These are phyloP conservation scores for Pythium phragmiticola DNA, from an alignment of 352 stramenopile species.

Conservation along the genomic window DNA sequence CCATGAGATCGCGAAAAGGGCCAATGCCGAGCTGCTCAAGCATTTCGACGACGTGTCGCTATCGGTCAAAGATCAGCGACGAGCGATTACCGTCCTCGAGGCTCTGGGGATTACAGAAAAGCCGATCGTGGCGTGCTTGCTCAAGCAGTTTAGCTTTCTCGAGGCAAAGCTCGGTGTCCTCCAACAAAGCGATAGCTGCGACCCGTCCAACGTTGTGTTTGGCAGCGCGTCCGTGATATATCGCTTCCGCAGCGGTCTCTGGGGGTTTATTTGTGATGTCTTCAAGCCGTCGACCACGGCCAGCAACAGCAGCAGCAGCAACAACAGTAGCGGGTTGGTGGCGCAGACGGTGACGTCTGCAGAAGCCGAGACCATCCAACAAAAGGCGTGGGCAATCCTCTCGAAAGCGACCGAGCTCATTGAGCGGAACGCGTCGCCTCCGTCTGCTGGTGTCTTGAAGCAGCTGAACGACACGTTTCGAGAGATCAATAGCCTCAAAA, in stretches of 20 bases:
- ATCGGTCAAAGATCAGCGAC: slow-evolving; percentile 65
- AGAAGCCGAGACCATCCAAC: slow-evolving; percentile 66
- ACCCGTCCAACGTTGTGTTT: slow-evolving; percentile 43
- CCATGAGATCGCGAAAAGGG: slow-evolving; percentile 55
- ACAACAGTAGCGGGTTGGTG: slow-evolving; percentile 3
- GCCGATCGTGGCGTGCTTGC: slow-evolving; percentile 59
- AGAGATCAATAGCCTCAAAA: slow-evolving; percentile 62
- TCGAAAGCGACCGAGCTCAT: slow-evolving; percentile 50
- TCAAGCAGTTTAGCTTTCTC: slow-evolving; percentile 67
- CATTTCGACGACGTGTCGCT: slow-evolving; percentile 63
- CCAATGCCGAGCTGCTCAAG: slow-evolving; percentile 59
- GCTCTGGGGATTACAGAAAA: slow-evolving; percentile 62
- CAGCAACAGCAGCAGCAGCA: slow-evolving; percentile 24
- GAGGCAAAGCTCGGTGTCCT: slow-evolving; percentile 46
- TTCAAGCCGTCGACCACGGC: slow-evolving; percentile 43
- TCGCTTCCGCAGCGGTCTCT: slow-evolving; percentile 67
- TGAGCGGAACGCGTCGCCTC: slow-evolving; percentile 42
- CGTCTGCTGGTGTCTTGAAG: slow-evolving; percentile 39
- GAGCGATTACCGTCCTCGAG: slow-evolving; percentile 56
- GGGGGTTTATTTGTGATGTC: slow-evolving; percentile 72
- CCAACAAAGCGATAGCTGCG: slow-evolving; percentile 26
- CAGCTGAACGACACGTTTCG: slow-evolving; percentile 67
- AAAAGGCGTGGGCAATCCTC: slow-evolving; percentile 58
- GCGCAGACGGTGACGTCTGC: slow-evolving; percentile 43
- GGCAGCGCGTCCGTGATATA: slow-evolving; percentile 54